Base-by-base conservation (phyloP, 1,139 yeast genomes). In the Debaryomyces fabryi region DNA sequence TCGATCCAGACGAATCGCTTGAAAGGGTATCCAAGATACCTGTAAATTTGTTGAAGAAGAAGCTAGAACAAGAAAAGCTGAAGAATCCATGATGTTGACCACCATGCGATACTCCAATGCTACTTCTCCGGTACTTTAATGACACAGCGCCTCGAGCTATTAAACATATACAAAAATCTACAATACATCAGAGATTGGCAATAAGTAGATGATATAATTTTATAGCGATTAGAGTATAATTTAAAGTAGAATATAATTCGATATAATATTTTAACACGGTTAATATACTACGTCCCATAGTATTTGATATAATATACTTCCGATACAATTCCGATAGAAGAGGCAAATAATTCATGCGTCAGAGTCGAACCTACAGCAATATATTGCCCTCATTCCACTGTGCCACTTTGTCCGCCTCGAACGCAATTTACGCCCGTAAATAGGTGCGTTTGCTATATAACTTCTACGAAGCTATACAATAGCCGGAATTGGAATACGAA, bases 1-100 rank as follows among this genome's bases (percentile, higher is more conserved):
- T 60, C 48, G 52, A 59, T 44, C 60, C 64, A 9, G 62, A 58
- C 23, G 52, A 56, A 43, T 53, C 60, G 3, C 51, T 60, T 43
- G 60, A 56, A 5, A 61, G 56, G 42, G 60, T 60, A 7, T 51
- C 62, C 30, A 57, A 55, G 44, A 41, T 58, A 18, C 64, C 63
- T 7, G 47, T 58, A 34, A 52, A 56, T 47, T 55, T 60, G 30
- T 53, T 59, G 52, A 44, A 55, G 25, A 53, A 54, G 39, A 49
- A 53, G 44, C 39, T 46, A 25, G 49, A 46, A 35, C 47, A 45
- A 44, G 43, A 40, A 8, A 40, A 29, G 29, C 37, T 20, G 30
- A 20, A 30, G 4, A 40, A 13, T 7, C 27, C 34, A 20, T 39
- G 13, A 30, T 10, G n/a, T 16, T 15, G 25, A 12, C 6, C 6